Evolutionary conservation across 108 stramenopile species (phyloP).

Genomic region (Stephanodiscus triporus): DNA sequence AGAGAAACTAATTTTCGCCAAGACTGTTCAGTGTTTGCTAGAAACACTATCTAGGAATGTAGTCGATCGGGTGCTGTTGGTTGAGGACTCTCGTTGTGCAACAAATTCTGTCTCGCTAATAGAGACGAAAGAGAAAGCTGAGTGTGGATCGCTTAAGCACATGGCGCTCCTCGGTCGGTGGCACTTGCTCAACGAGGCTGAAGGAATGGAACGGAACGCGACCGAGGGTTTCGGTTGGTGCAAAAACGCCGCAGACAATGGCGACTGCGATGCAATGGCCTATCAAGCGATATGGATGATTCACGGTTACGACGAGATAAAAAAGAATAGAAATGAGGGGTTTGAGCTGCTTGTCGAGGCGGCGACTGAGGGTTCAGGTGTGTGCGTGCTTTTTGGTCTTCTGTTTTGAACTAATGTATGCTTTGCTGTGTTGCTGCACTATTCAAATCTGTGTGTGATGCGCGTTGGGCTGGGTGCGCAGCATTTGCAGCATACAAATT

Average conservation of each 20-base stretch:
- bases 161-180: slow-evolving; percentile 20
- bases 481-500: slow-evolving; percentile 31
- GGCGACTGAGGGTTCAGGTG: slow-evolving; percentile 21
- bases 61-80: slow-evolving; percentile 2
- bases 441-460: too few relatives aligned
- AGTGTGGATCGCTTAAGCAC: slow-evolving; percentile 1
- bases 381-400: background rate
- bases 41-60: slow-evolving; percentile 1
- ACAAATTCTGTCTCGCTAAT: background rate
- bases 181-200: slow-evolving; percentile 18
- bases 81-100: background rate
- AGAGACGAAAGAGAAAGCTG: slow-evolving; percentile 10
- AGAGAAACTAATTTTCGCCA: background rate
- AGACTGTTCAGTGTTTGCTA: slow-evolving; percentile 18
- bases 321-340: slow-evolving; percentile 17
- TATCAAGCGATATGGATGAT: slow-evolving; percentile 12
- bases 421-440: background rate
- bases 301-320: slow-evolving; percentile 11
- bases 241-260: slow-evolving; percentile 19
- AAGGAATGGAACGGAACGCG: slow-evolving; percentile 12
- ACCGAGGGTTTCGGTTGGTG: slow-evolving; percentile 13
- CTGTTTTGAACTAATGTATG: background rate
- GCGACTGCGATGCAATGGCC: slow-evolving; percentile 20
- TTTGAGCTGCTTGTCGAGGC: slow-evolving; percentile 25
- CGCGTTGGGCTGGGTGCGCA: too few relatives aligned